Base-by-base conservation (phyloP, 768 basidiomycete genomes). In the Phaffia tasmanica region DNA sequence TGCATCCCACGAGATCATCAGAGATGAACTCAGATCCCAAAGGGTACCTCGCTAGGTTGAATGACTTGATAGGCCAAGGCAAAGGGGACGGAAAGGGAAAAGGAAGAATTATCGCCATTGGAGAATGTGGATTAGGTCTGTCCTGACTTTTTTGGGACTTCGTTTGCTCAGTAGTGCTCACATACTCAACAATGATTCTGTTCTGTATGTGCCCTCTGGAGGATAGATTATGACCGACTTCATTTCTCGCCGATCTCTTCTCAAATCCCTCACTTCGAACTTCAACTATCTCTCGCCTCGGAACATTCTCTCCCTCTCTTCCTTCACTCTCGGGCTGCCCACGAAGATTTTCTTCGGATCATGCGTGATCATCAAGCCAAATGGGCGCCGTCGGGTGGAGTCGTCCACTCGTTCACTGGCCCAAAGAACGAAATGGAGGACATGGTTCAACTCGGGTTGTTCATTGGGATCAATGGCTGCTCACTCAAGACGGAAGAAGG, bases 341-440 rank as follows among this genome's bases (percentile, higher is more conserved):
- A 89, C 71, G 54, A 70, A 1, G 88, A 89, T 70, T 80, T 90
- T 66, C 82, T 87, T 30, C 73, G 71, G 23, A 85, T 86, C 23
- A 79, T 90, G 27, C 79, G 77, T 27, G 83, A 85, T 64, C 48
- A 56, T 14, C 16, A 3, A 75, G 73, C 67, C 75, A 73, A 32
- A 77, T 82, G 65, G 87, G 84, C 50, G 83, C 79, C 21, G 79
- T 35, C 78, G 25, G 85, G 87, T 3, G 88, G 88, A 0, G 88
- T 90, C 25, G 86, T 89, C 3, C 89, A 89, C 73, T 87, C 86
- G 69, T 88, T 88, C 75, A 88, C 88, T 0, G 89, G 89, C 4
- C 35, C 35, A 42, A 42, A 42, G 35, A 42, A 42, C 11, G 81
- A 80, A 0, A 72, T 72, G 3, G 81, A 79, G 48, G 87, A 91